phyloP scores from a whole-genome alignment of 2,329 filamentous ascomycete genomes.

The Nothophoma quercina region DNA sequence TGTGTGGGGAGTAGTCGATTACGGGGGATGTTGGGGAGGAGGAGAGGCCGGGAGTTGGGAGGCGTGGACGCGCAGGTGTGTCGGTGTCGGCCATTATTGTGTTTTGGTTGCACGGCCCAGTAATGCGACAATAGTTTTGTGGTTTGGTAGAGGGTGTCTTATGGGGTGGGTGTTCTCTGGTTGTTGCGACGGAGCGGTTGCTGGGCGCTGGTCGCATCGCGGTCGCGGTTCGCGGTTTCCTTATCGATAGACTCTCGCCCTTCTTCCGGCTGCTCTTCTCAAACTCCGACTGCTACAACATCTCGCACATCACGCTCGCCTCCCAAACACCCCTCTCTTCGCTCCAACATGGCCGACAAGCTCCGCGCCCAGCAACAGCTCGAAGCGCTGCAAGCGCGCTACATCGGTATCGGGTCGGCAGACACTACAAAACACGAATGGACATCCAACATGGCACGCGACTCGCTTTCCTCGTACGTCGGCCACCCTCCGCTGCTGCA shows the following conservation, averaged over 20 bases:
- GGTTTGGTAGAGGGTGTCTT: neutral
- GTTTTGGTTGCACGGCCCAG: neutral
- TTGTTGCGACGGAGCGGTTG: neutral
- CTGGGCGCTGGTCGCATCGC: slow-evolving; percentile 5
- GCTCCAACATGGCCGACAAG: slow-evolving; percentile 78
- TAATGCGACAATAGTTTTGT: neutral
- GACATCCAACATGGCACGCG: slow-evolving; percentile 93
- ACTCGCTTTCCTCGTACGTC: slow-evolving; percentile 87
- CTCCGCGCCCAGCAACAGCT: slow-evolving; percentile 97
- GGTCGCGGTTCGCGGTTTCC: neutral
- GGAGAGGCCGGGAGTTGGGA: slow-evolving; percentile 44
- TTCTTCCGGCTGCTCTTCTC: neutral
- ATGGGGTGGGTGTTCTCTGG: neutral
- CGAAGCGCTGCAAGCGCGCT: slow-evolving; percentile 93
- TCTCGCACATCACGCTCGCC: neutral
- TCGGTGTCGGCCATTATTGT: slow-evolving; percentile 31
- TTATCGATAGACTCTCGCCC: slow-evolving; percentile 11
- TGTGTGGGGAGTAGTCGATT: slow-evolving; percentile 53
- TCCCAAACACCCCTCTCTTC: neutral
- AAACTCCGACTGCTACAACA: neutral
- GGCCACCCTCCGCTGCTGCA: slow-evolving; percentile 88
- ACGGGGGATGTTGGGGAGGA: slow-evolving; percentile 36
- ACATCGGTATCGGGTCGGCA: slow-evolving; percentile 93
- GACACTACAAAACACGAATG: slow-evolving; percentile 98
- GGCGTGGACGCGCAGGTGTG: slow-evolving; percentile 36